Base-by-base conservation (phyloP, 1,284 basidiomycete species). In the Blastosporella zonata region DNA sequence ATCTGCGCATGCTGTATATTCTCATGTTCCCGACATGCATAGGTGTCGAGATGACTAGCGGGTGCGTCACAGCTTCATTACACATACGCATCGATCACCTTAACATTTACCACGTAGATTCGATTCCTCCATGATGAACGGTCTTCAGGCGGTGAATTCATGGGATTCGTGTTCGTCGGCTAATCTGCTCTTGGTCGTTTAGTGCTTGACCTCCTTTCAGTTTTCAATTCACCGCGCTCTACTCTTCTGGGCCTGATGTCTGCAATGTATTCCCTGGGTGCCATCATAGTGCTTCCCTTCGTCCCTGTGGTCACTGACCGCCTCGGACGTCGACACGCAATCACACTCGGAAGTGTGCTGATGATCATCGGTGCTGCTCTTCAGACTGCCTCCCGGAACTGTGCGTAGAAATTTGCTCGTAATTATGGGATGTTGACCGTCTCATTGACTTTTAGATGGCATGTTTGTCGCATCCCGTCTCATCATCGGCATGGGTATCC, bases 1-100 rank as follows among this genome's bases (percentile, higher is more conserved):
- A 80, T 52, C 59, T 81, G 50, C 64, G 77, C 22, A 36, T 67
- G 7, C 53, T 80, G 40, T 78, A 82, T 61, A 50, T 81, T 23
- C 47, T 81, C 45, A 68, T 82, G 59, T 66, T 80, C 54, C 79
- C 79, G 23, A 78, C 79, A 35, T 81, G 78, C 57, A 74, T 82
- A 27, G 80, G 77, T 18, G 79, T 80, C 12, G 79, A 82, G 58
- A 78, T 80, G 75, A 81, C 80, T 1, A 77, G 72, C 59, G 80
- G 79, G 77, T 74, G 50, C 53, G 74, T 63, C 17, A 34, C 27
- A 28, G 17, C 47, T 31, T 31, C 12, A 21, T 13, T n/a, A n/a
- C 35, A 13, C 36, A 21, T 37, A 15, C 18, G 50, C 12, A 20
- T 47, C 33, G 22, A 27, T 27, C 17, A 35, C 5, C 15, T n/a